These are phyloP conservation scores for Tricholoma saponaceum DNA, from an alignment of 768 basidiomycete genomes.

Conservation along the genomic window DNA sequence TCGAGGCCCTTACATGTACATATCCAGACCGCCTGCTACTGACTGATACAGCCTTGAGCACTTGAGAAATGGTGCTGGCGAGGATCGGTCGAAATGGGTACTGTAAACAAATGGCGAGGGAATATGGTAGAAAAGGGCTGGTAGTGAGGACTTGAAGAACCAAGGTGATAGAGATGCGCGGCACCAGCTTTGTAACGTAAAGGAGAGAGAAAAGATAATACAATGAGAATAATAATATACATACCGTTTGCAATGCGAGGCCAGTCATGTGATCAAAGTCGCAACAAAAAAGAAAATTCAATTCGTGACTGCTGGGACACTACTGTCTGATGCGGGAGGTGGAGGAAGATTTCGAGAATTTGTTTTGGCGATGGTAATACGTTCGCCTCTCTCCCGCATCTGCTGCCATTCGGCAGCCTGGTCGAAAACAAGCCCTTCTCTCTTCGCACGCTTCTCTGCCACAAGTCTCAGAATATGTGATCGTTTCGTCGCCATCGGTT, in stretches of 20 bases:
- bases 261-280: slow-evolving; percentile 6
- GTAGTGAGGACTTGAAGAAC: slow-evolving; percentile 13
- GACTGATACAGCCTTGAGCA: slow-evolving; percentile 21
- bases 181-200: neutral
- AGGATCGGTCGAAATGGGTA: slow-evolving; percentile 12
- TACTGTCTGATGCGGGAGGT: slow-evolving; percentile 3
- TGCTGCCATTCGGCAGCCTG: slow-evolving; percentile 32
- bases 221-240: slow-evolving; percentile 1
- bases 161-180: neutral
- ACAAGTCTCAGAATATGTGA: slow-evolving; percentile 42
- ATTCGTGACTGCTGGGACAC: slow-evolving; percentile 2
- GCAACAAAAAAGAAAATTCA: neutral
- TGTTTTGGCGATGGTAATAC: slow-evolving; percentile 15
- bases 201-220: neutral
- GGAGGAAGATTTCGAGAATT: neutral
- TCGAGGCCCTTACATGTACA: slow-evolving; percentile 27
- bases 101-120: neutral
- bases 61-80: slow-evolving; percentile 21
- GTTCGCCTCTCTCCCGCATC: slow-evolving; percentile 29
- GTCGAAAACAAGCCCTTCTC: slow-evolving; percentile 34
- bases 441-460: slow-evolving; percentile 36
- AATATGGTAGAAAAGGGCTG: slow-evolving; percentile 22
- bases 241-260: neutral
- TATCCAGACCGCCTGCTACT: slow-evolving; percentile 21
- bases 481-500: slow-evolving; percentile 38